Percentiles rank a stretch among this genome's conserved stretches.
Conservation (phyloP, 2,329 filamentous ascomycete genomes). For the Colletotrichum echinochloae region DNA sequence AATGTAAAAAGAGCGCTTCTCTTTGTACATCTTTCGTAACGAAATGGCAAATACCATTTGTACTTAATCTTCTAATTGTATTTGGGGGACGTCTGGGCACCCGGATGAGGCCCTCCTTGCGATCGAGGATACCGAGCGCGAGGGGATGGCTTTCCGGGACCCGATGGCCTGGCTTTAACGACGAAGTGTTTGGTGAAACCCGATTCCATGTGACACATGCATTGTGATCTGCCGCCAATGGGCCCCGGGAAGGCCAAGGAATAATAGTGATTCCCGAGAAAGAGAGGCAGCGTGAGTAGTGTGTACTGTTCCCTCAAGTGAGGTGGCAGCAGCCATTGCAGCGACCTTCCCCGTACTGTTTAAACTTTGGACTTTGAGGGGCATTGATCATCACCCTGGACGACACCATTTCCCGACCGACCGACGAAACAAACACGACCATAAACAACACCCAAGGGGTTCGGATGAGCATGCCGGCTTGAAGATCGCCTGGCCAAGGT, state of each 20-base stretch:
- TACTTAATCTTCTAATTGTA: constrained; percentile 64
- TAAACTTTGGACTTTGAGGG: background rate
- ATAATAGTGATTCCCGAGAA: background rate
- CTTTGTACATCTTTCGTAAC: constrained; percentile 44
- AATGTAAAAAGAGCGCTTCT: constrained; percentile 50
- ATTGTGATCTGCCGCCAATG: background rate
- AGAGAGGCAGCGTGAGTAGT: too few relatives aligned
- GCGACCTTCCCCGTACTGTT: constrained; percentile 20
- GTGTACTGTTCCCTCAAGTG: constrained; percentile 26
- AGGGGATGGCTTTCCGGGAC: background rate
- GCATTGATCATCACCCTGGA: background rate
- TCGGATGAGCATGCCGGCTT: background rate
- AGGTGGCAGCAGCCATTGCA: constrained; percentile 21
- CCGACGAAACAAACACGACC: background rate
- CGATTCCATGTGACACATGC: background rate
- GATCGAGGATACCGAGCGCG: constrained; percentile 23
- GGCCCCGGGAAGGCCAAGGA: background rate
- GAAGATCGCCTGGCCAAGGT: constrained; percentile 8
- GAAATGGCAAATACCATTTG: constrained; percentile 47
- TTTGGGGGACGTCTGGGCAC: constrained; percentile 39
- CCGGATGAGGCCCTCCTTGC: background rate
- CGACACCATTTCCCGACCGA: background rate
- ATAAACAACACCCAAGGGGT: background rate
- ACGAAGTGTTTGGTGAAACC: constrained; percentile 36
- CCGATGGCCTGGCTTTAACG: constrained; percentile 38